Conservation (phyloP, 257 asterid genomes). For the Capsicum rhomboideum region DNA sequence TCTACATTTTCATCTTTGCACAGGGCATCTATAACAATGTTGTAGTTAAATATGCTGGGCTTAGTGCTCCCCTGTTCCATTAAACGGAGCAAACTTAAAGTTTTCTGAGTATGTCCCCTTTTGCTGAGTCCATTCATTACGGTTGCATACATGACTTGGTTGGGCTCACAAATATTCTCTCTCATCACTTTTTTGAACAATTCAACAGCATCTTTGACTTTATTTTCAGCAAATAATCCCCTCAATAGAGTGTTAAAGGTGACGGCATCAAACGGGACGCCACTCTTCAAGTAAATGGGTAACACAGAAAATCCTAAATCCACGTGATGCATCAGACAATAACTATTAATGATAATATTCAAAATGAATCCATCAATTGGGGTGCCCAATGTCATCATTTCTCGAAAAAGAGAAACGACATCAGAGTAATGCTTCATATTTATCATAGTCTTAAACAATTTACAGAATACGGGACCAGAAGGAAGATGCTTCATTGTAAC, state of each 20-base stretch:
- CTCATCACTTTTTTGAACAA: background rate
- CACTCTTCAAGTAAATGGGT: background rate
- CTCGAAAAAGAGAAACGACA: background rate
- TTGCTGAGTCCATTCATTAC: background rate
- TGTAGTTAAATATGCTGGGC: background rate
- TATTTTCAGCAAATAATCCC: background rate
- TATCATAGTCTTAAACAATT: background rate
- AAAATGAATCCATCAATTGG: background rate
- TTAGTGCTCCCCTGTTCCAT: background rate
- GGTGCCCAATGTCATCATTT: background rate
- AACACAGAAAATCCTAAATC: background rate
- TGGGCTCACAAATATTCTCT: background rate
- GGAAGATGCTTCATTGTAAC: background rate
- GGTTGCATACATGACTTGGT: background rate
- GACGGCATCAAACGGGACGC: fast-evolving
- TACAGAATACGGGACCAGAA: background rate
- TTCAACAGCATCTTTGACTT: background rate
- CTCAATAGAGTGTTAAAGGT: background rate
- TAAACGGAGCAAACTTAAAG: background rate
- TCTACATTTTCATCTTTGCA: background rate
- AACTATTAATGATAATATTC: background rate
- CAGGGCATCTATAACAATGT: background rate
- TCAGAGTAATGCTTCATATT: background rate
- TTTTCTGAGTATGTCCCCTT: background rate
- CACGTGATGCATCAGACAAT: background rate